These are phyloP conservation scores for Trichocomaceae sp. DNA, from an alignment of 2,329 filamentous ascomycete species.

Conservation along the genomic window DNA sequence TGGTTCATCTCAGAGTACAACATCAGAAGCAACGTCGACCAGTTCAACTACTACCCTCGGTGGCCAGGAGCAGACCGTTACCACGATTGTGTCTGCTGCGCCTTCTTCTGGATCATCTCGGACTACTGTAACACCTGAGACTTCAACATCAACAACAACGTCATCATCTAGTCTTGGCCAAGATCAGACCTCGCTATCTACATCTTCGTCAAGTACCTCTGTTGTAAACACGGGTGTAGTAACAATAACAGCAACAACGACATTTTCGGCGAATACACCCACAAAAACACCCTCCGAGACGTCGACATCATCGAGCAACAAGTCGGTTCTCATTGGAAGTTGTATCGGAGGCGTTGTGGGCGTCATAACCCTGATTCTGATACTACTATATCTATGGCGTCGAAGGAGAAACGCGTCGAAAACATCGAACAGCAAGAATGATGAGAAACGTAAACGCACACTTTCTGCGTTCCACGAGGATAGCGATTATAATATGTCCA, in stretches of 20 bases:
- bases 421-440: not conserved
- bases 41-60: not conserved
- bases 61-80: not conserved
- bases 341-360: conserved; percentile 16
- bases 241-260: not conserved
- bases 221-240: not conserved
- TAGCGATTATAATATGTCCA: not conserved
- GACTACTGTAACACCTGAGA: not conserved
- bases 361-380: conserved; percentile 11
- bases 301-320: not conserved
- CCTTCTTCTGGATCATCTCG: not conserved
- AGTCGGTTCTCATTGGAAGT: conserved; percentile 21
- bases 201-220: not conserved
- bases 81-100: not conserved
- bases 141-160: not conserved
- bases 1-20: not conserved
- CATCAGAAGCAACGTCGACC: not conserved
- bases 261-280: not conserved
- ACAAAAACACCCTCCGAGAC: not conserved
- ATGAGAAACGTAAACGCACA: not conserved
- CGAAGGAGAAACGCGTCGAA: conserved; percentile 16
- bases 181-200: not conserved
- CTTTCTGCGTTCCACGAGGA: not conserved
- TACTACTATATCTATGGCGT: conserved; percentile 16
- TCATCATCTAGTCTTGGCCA: not conserved